Evolutionary conservation across 2,329 filamentous ascomycete species (phyloP).

Genomic region (Alternaria viburni): DNA sequence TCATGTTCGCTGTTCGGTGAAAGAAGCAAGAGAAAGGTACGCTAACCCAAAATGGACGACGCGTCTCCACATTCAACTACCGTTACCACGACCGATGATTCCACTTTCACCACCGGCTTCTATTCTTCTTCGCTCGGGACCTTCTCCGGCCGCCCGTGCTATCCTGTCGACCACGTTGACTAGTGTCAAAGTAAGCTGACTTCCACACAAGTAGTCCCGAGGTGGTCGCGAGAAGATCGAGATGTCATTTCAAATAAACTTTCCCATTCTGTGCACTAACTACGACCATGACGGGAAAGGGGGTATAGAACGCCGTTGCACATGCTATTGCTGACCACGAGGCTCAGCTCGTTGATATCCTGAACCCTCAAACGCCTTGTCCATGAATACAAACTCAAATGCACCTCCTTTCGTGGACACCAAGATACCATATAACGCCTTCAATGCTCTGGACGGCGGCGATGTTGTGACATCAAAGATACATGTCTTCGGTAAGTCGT

Average conservation of each 20-base stretch:
- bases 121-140: background rate
- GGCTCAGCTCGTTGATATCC: background rate
- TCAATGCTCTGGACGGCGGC: background rate
- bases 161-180: background rate
- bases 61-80: background rate
- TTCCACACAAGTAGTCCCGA: background rate
- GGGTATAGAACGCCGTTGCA: background rate
- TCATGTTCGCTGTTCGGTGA: background rate
- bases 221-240: background rate
- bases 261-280: background rate
- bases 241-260: background rate
- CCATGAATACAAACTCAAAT: background rate
- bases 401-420: background rate
- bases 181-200: background rate
- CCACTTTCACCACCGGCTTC: background rate
- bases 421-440: background rate
- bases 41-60: background rate
- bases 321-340: background rate
- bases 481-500: background rate
- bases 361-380: background rate
- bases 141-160: background rate
- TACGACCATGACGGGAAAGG: background rate
- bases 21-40: background rate
- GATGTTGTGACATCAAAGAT: background rate
- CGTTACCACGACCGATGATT: background rate